Evolutionary conservation across 2,329 filamentous ascomycete species (phyloP).

Genomic region (Colletotrichum cuscutae): DNA sequence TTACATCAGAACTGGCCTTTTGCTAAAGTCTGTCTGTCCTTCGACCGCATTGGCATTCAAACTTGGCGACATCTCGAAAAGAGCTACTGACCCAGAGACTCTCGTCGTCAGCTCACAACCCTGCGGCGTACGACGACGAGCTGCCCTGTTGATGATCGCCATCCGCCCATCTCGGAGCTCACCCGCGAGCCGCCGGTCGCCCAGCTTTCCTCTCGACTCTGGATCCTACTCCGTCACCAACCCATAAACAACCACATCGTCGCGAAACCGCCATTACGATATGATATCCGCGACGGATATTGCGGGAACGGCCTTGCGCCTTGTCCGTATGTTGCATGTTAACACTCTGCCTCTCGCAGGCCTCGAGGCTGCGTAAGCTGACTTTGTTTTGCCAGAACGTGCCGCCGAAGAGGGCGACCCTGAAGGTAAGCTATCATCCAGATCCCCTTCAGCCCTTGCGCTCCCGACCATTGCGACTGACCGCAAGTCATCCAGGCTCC

Average conservation of each 20-base stretch:
- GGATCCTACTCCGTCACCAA: slow-evolving; percentile 31
- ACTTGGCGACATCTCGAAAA: slow-evolving; percentile 18
- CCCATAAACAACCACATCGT: slow-evolving; percentile 15
- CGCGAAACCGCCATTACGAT: background rate
- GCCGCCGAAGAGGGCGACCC: slow-evolving; percentile 31
- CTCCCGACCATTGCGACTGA: slow-evolving; percentile 28
- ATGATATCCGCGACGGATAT: slow-evolving; percentile 28
- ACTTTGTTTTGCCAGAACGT: slow-evolving; percentile 19
- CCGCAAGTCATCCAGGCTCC: slow-evolving; percentile 21
- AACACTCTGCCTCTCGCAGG: background rate
- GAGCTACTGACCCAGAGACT: background rate
- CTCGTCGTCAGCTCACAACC: background rate
- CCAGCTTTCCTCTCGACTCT: slow-evolving; percentile 29
- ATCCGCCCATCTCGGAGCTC: slow-evolving; percentile 31
- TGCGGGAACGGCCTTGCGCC: slow-evolving; percentile 19
- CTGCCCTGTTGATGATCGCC: slow-evolving; percentile 33
- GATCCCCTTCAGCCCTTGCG: background rate
- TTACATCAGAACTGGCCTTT: background rate
- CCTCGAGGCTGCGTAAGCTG: slow-evolving; percentile 12
- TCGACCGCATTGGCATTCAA: slow-evolving; percentile 15
- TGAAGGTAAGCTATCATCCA: slow-evolving; percentile 26
- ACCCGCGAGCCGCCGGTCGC: slow-evolving; percentile 33
- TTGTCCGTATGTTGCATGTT: slow-evolving; percentile 19
- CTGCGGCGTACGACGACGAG: slow-evolving; percentile 18
- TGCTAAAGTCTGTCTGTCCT: background rate